Percentiles rank a stretch among this genome's conserved stretches.
Conservation (phyloP, 495 filamentous ascomycete genomes). For the Ascobolus immersus region DNA sequence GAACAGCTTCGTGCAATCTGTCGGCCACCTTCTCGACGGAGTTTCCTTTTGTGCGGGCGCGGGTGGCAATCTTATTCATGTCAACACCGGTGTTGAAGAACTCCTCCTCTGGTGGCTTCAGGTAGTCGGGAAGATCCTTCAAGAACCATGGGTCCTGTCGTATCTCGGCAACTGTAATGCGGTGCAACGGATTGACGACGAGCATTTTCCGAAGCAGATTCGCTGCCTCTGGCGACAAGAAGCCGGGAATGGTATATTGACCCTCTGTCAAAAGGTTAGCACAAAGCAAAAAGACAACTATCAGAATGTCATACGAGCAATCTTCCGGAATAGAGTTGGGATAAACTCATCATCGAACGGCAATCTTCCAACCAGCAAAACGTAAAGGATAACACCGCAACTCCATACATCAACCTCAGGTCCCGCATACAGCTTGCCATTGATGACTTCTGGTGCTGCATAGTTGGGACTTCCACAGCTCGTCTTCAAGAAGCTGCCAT, state of each 20-base stretch:
- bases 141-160: constrained; percentile 87
- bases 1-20: constrained; percentile 72
- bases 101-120: constrained; percentile 74
- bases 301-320: constrained; percentile 22
- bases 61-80: constrained; percentile 63
- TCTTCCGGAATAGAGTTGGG: constrained; percentile 64
- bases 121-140: constrained; percentile 57
- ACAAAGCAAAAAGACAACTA: constrained; percentile 1
- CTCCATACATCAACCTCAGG: constrained; percentile 99
- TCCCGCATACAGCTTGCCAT: constrained; percentile 87
- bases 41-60: constrained; percentile 46
- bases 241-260: constrained; percentile 64
- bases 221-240: constrained; percentile 65
- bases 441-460: constrained; percentile 91
- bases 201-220: constrained; percentile 78
- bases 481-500: constrained; percentile 95
- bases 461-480: constrained; percentile 97
- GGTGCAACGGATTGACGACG: constrained; percentile 76
- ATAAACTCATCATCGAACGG: constrained; percentile 97
- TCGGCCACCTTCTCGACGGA: constrained; percentile 55
- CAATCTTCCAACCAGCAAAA: constrained; percentile 67
- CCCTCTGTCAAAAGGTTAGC: constrained; percentile 27
- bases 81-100: constrained; percentile 84
- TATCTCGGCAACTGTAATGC: constrained; percentile 81
- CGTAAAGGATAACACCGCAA: constrained; percentile 93